Conservation (phyloP, 371 early-diverging fungal species). For the Mucor indicus region DNA sequence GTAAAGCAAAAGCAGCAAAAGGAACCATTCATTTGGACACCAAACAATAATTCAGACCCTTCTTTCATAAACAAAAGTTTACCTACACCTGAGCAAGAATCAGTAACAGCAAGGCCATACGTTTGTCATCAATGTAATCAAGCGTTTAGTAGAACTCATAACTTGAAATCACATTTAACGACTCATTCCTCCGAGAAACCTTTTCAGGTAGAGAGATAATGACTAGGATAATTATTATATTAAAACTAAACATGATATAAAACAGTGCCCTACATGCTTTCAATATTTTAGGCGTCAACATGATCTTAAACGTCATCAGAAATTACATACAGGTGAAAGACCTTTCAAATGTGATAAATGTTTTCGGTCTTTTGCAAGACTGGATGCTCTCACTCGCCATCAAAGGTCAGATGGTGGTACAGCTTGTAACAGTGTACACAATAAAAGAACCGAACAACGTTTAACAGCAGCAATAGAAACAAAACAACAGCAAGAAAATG, state of each 20-base stretch:
- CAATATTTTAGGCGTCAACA: conserved; percentile 65
- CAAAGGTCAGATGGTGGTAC: conserved; percentile 58
- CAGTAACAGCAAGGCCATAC: conserved; percentile 16
- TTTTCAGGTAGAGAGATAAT: conserved; percentile 39
- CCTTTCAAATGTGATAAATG: conserved; percentile 53
- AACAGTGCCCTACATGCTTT: conserved; percentile 35
- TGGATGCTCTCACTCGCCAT: conserved; percentile 70
- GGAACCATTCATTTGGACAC: neutral
- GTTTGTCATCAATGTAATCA: conserved; percentile 36
- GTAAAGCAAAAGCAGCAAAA: neutral
- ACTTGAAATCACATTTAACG: conserved; percentile 47
- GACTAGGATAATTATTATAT: too few relatives aligned
- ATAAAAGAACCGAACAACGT: too few relatives aligned
- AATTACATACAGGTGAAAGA: conserved; percentile 73
- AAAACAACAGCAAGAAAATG: too few relatives aligned
- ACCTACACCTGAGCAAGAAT: too few relatives aligned
- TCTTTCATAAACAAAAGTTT: too few relatives aligned
- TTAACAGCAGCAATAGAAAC: too few relatives aligned
- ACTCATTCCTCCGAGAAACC: conserved; percentile 42
- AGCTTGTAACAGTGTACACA: conserved; percentile 41
- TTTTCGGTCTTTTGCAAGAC: conserved; percentile 59
- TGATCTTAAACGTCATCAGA: conserved; percentile 73
- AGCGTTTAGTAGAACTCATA: conserved; percentile 40
- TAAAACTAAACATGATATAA: too few relatives aligned
- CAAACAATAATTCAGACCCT: too few relatives aligned